A percentile compares a stretch with the other conserved stretches of the same genome.
phyloP scores from a whole-genome alignment of 2,329 filamentous ascomycete genomes.

The Fusarium nematophilum region DNA sequence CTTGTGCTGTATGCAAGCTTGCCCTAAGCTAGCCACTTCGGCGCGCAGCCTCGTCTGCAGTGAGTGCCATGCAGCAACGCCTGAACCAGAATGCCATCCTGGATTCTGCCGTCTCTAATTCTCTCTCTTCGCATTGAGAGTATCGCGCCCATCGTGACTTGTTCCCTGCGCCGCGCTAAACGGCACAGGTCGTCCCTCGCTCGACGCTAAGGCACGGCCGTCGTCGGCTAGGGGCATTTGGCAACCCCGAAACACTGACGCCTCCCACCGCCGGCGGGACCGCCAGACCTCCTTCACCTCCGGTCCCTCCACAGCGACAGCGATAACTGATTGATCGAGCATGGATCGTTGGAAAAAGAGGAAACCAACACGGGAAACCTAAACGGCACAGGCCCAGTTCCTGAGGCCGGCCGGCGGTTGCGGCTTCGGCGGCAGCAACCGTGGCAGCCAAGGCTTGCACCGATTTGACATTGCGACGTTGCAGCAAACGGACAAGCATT shows the following conservation, averaged over 20 bases:
- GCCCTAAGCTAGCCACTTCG: conserved; percentile 1
- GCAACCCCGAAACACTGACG: conserved; percentile 42
- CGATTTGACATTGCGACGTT: not conserved
- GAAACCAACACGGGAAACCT: conserved; percentile 30
- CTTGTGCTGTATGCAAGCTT: not conserved
- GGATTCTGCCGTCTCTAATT: conserved; percentile 12
- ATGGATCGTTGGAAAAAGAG: conserved; percentile 28
- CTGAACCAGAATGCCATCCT: conserved; percentile 9
- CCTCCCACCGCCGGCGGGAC: conserved; percentile 33
- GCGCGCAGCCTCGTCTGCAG: not conserved
- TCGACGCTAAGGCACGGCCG: conserved; percentile 39
- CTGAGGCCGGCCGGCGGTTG: conserved; percentile 17
- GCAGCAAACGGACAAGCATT: no score
- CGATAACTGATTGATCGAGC: conserved; percentile 30
- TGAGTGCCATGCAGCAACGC: conserved; percentile 1
- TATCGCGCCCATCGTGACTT: conserved; percentile 24
- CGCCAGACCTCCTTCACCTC: conserved; percentile 19
- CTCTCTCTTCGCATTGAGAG: conserved; percentile 4
- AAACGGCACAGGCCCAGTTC: conserved; percentile 18
- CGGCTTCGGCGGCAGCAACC: conserved; percentile 25
- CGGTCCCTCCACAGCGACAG: conserved; percentile 29
- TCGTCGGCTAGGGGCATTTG: conserved; percentile 40
- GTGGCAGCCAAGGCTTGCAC: conserved; percentile 21
- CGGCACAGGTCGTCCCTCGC: conserved; percentile 21
- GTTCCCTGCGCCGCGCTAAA: conserved; percentile 39